phyloP scores from a whole-genome alignment of 495 filamentous ascomycete species.

The Cercophora sp. region DNA sequence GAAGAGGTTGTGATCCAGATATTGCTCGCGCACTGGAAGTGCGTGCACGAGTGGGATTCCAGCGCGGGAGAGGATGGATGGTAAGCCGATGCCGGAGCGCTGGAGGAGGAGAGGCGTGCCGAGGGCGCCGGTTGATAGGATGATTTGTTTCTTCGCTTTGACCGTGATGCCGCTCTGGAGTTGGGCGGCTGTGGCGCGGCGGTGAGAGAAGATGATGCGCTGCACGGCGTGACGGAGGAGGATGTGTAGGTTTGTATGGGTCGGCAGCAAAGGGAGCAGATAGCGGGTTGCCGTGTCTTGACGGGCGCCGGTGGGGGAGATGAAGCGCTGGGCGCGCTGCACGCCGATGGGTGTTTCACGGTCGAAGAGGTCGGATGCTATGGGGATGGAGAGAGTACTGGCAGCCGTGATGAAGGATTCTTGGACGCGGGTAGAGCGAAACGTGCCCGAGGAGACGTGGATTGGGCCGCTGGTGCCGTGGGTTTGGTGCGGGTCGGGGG shows the following conservation, averaged over 20 bases:
- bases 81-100: slow-evolving; percentile 56
- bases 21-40: slow-evolving; percentile 23
- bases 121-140: slow-evolving; percentile 56
- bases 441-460: slow-evolving; percentile 43
- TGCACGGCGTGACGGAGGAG: slow-evolving; percentile 47
- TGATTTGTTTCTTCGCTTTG: slow-evolving; percentile 45
- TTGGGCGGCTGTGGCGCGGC: slow-evolving; percentile 33
- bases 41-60: slow-evolving; percentile 32
- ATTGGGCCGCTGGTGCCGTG: slow-evolving; percentile 52
- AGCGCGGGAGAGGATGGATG: slow-evolving; percentile 31
- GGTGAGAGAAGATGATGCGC: slow-evolving; percentile 48
- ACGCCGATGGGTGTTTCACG: slow-evolving; percentile 39
- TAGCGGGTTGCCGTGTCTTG: slow-evolving; percentile 46
- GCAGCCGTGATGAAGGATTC: slow-evolving; percentile 44
- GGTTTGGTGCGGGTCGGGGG: slow-evolving; percentile 14
- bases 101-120: slow-evolving; percentile 57
- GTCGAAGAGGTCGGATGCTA: slow-evolving; percentile 42
- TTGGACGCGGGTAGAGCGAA: slow-evolving; percentile 25
- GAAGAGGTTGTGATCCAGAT: background rate
- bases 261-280: slow-evolving; percentile 41
- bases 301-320: slow-evolving; percentile 40
- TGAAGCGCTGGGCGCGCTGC: slow-evolving; percentile 27
- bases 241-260: slow-evolving; percentile 50
- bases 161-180: slow-evolving; percentile 42
- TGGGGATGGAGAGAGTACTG: slow-evolving; percentile 35